phyloP scores from a whole-genome alignment of 2,329 filamentous ascomycete genomes.

The Fusarium sp. region DNA sequence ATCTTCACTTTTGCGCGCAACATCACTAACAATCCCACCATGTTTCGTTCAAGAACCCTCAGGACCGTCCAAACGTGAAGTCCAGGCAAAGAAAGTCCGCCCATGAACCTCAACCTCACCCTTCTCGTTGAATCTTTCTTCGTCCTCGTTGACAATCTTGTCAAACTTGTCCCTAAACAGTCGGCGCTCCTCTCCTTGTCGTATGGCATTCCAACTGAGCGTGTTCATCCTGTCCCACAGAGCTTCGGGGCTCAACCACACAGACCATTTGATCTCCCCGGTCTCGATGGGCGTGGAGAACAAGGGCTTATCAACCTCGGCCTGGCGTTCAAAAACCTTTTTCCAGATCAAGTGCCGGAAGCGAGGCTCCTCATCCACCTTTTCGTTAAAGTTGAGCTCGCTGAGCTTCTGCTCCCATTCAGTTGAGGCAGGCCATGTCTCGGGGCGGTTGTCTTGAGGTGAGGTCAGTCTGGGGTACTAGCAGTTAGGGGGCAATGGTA shows the following conservation, averaged over 20 bases:
- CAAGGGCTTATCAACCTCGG: slow-evolving; percentile 54
- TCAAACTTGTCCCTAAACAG: slow-evolving; percentile 62
- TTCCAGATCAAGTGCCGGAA: slow-evolving; percentile 73
- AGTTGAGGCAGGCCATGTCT: slow-evolving; percentile 62
- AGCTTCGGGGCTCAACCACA: slow-evolving; percentile 67
- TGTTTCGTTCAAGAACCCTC: slow-evolving; percentile 2
- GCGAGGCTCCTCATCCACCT: slow-evolving; percentile 66
- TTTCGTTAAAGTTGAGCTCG: slow-evolving; percentile 62
- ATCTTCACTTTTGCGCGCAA: slow-evolving; percentile 8
- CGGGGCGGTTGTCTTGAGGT: slow-evolving; percentile 69
- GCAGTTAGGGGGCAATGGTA: not conserved
- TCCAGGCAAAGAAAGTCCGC: slow-evolving; percentile 70
- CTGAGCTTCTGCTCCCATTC: slow-evolving; percentile 70
- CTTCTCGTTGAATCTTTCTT: slow-evolving; percentile 66
- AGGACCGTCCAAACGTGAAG: slow-evolving; percentile 51
- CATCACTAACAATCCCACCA: not conserved
- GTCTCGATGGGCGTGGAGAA: slow-evolving; percentile 72
- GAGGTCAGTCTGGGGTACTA: not conserved
- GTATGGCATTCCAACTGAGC: slow-evolving; percentile 71
- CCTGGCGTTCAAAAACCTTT: slow-evolving; percentile 68
- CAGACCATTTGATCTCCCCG: slow-evolving; percentile 49
- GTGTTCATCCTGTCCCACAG: slow-evolving; percentile 72
- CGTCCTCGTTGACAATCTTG: slow-evolving; percentile 60
- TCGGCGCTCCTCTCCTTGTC: slow-evolving; percentile 60
- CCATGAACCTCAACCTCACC: slow-evolving; percentile 73